Percentiles rank a stretch among this genome's conserved stretches.
phyloP scores from a whole-genome alignment of 768 basidiomycete species.

The Mycena vulgaris region DNA sequence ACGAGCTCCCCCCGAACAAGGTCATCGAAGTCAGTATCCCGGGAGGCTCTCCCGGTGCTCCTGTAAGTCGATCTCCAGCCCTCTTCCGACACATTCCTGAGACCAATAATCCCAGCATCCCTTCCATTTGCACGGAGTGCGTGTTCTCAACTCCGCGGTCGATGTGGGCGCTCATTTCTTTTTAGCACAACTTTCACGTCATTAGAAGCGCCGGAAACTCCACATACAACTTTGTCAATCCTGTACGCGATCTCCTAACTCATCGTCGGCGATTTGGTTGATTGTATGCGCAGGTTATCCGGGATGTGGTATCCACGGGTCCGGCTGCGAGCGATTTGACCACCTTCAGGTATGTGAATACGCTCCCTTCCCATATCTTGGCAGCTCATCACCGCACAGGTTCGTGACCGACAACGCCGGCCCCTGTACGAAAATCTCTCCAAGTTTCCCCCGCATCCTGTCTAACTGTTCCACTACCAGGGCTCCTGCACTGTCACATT shows the following conservation, averaged over 20 bases:
- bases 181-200: constrained; percentile 56
- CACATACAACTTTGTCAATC: constrained; percentile 60
- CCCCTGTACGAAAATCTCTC: constrained; percentile 28
- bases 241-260: constrained; percentile 45
- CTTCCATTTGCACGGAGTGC: constrained; percentile 47
- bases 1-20: constrained; percentile 59
- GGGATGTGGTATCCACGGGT: constrained; percentile 68
- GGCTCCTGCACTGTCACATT: constrained; percentile 53
- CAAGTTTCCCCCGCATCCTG: too few relatives aligned
- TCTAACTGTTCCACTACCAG: too few relatives aligned
- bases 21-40: constrained; percentile 55
- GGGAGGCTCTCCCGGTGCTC: not conserved
- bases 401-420: constrained; percentile 59
- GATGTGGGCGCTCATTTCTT: not conserved
- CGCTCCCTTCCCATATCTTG: too few relatives aligned
- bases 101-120: constrained; percentile 48
- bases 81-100: constrained; percentile 62
- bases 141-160: not conserved
- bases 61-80: not conserved
- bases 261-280: too few relatives aligned
- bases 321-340: constrained; percentile 38
- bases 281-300: constrained; percentile 34
- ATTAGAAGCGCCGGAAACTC: constrained; percentile 51
- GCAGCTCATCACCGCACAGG: too few relatives aligned
- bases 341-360: constrained; percentile 49